Percentiles rank a stretch among this genome's conserved stretches.
phyloP scores from a whole-genome alignment of 768 basidiomycete species.

The Panaeolus papilionaceus region DNA sequence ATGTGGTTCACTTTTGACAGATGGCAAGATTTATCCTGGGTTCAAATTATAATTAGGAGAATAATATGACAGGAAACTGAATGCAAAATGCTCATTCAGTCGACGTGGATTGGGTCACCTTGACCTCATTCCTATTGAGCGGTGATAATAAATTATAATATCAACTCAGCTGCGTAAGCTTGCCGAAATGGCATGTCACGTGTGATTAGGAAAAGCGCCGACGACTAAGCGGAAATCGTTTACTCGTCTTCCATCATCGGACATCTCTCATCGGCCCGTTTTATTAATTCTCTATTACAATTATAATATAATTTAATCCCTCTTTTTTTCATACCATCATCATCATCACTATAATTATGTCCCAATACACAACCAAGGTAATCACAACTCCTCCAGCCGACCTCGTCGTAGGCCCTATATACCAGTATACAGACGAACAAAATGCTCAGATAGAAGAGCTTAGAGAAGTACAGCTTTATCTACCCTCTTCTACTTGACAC shows the following conservation, averaged over 20 bases:
- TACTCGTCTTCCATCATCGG: background rate
- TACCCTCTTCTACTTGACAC: slow-evolving; percentile 13
- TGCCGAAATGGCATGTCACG: slow-evolving; percentile 7
- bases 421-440: slow-evolving; percentile 71
- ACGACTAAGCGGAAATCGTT: background rate
- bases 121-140: background rate
- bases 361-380: slow-evolving; percentile 37
- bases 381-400: slow-evolving; percentile 61
- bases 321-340: slow-evolving; percentile 17
- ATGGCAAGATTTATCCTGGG: background rate
- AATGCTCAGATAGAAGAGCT: slow-evolving; percentile 62
- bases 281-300: background rate
- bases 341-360: background rate
- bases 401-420: slow-evolving; percentile 57
- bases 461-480: slow-evolving; percentile 53
- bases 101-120: background rate
- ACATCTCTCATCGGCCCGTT: slow-evolving; percentile 1
- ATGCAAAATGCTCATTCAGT: background rate
- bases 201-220: slow-evolving; percentile 7
- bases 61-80: background rate
- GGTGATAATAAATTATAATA: background rate
- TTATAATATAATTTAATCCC: background rate
- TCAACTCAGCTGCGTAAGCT: background rate
- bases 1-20: background rate
- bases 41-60: background rate